Evolutionary conservation across 2,329 filamentous ascomycete genomes (phyloP), one percentile per base, ranked within the genome.

Genomic region (Aspergillus ochraceus): DNA sequence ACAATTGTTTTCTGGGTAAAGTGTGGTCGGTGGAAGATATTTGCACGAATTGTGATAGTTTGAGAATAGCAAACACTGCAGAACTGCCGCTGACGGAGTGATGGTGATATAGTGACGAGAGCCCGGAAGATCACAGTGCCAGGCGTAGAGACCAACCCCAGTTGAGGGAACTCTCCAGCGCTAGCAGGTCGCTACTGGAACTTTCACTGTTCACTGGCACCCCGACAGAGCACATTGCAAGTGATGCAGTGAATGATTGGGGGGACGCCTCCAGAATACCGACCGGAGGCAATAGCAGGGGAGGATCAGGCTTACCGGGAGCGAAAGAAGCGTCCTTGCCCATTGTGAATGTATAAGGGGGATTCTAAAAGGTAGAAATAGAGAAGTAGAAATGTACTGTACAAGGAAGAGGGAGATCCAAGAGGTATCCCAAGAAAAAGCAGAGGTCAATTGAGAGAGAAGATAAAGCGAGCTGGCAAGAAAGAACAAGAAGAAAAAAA

Each of bases 261-360:
- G 49, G 47, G 36, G 36, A 11, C 51, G 22, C 50, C 36, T 14
- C n/a, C 26, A 24, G 4, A 51, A 26, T 14, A 54, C 17, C 55
- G 42, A 14, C 52, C 47, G 49, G 42, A 51, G 36, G 50, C 62
- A 51, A 50, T 45, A 42, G 50, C 54, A 30, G 46, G 30, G 42
- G 46, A 45, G 30, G 30, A 54, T 42, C 32, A 17, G 60, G 76
- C 80, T 68, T 80, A 82, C 80, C 80, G 63, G 76, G 71, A 71
- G 74, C 71, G 72, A 75, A 77, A 73, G 66, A 74, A 72, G 68
- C 69, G 75, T 81, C 81, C 73, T 77, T 81, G 74, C 65, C 71
- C 74, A 76, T 74, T 74, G 67, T 75, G 71, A 70, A 65, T 55
- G 58, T 67, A 58, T 65, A 61, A 59, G 61, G 54, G 61, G 65